These are phyloP conservation scores for Phytomonas francai DNA, from an alignment of 208 protist species.

Conservation along the genomic window DNA sequence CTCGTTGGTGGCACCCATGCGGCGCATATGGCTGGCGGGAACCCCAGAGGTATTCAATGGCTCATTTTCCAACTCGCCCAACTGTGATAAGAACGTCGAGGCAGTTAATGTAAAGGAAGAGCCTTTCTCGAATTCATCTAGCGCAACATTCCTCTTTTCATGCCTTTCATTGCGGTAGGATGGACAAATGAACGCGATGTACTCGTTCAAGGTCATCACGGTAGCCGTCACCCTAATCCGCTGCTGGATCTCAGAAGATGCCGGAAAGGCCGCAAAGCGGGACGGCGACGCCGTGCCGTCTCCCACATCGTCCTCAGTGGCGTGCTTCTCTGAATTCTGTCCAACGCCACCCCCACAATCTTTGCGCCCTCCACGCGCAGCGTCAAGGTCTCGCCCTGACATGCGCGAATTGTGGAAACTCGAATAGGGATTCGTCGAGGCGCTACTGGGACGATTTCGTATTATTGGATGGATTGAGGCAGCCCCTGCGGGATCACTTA, in stretches of 20 bases:
- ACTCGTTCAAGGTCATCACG: conserved; percentile 7
- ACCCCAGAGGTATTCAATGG: neutral
- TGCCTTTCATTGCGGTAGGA: neutral
- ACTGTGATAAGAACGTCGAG: neutral
- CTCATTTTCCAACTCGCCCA: neutral
- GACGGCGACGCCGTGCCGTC: neutral
- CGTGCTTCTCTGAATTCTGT: neutral
- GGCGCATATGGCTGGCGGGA: neutral
- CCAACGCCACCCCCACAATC: neutral
- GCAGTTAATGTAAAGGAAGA: neutral
- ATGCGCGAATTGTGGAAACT: neutral
- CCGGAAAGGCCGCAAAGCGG: neutral
- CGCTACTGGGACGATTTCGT: neutral
- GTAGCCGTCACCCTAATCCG: neutral
- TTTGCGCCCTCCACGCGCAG: neutral
- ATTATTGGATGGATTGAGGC: neutral
- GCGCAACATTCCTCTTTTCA: neutral
- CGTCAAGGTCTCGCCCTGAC: neutral
- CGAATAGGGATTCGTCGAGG: neutral
- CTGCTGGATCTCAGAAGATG: neutral
- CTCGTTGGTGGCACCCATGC: neutral
- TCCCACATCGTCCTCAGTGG: neutral
- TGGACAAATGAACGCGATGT: conserved; percentile 7
- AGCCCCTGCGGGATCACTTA: neutral
- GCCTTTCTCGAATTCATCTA: neutral